Evolutionary conservation across 2,329 filamentous ascomycete species (phyloP).

Genomic region (Fusarium mundagurra): DNA sequence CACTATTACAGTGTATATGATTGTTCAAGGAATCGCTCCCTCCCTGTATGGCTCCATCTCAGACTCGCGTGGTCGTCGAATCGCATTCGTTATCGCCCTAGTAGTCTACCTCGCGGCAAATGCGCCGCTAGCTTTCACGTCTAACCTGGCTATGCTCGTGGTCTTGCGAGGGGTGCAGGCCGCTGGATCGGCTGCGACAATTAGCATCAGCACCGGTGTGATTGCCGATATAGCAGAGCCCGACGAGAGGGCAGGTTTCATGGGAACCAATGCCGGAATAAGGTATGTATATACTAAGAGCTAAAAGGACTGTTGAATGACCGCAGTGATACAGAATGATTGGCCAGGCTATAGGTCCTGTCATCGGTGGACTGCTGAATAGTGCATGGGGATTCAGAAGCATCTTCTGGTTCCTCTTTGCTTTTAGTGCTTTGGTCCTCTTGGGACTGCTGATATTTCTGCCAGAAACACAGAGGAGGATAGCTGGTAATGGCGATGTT

Average conservation of each 20-base stretch:
- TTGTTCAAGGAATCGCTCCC: not conserved
- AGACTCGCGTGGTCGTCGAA: not conserved
- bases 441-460: not conserved
- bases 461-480: not conserved
- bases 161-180: slow-evolving; percentile 32
- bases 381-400: slow-evolving; percentile 44
- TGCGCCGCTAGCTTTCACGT: not conserved
- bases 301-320: not conserved
- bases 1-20: not conserved
- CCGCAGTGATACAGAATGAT: slow-evolving; percentile 2
- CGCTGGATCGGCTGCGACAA: slow-evolving; percentile 33
- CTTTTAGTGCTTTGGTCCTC: slow-evolving; percentile 33
- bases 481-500: not conserved
- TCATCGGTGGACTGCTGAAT: slow-evolving; percentile 46
- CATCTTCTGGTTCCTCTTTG: slow-evolving; percentile 46
- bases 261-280: slow-evolving; percentile 25
- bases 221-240: slow-evolving; percentile 37
- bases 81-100: not conserved
- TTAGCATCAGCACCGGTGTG: slow-evolving; percentile 39
- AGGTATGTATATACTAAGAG: not conserved
- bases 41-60: not conserved
- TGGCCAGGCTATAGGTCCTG: slow-evolving; percentile 45
- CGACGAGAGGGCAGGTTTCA: slow-evolving; percentile 32
- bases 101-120: not conserved
- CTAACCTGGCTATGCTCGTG: not conserved